Evolutionary conservation across 2,329 filamentous ascomycete genomes (phyloP).

Genomic region (Colletotrichum truncatum): DNA sequence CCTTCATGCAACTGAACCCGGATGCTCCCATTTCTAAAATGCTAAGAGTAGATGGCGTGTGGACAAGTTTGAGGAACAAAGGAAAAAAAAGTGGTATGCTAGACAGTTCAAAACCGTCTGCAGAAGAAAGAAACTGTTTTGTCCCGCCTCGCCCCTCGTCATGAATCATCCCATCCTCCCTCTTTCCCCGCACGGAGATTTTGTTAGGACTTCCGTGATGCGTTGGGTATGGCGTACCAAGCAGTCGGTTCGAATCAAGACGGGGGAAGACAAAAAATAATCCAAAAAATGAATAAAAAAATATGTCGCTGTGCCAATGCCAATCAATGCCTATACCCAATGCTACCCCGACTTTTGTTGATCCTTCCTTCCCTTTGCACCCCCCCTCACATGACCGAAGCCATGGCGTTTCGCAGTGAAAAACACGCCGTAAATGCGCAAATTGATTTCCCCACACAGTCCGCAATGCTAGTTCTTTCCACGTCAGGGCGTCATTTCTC

Average conservation of each 20-base stretch:
- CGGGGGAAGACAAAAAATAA: not conserved
- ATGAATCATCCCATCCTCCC: not conserved
- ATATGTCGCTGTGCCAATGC: constrained; percentile 25
- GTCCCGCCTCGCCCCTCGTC: too few species aligned
- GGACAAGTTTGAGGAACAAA: not conserved
- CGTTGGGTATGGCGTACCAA: constrained; percentile 23
- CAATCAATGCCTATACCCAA: constrained; percentile 27
- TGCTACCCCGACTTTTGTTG: constrained; percentile 25
- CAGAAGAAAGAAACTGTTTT: not conserved
- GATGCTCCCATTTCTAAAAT: constrained; percentile 23
- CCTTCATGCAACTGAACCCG: not conserved
- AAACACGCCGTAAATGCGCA: constrained; percentile 7
- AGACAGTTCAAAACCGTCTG: not conserved
- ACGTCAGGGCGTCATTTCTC: not conserved
- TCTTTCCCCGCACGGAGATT: constrained; percentile 7
- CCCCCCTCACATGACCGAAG: constrained; percentile 21
- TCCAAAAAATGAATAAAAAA: too few species aligned
- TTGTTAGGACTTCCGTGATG: constrained; percentile 13
- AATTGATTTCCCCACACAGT: constrained; percentile 7
- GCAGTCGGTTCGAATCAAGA: not conserved
- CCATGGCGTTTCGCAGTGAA: constrained; percentile 2
- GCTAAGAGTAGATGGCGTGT: not conserved
- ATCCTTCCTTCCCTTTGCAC: not conserved
- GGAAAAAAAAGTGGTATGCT: not conserved
- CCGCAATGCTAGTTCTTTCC: not conserved